Percentiles rank a stretch among this genome's conserved stretches.
Evolutionary conservation across 768 basidiomycete genomes (phyloP).

Genomic region (Dendrothele bispora): DNA sequence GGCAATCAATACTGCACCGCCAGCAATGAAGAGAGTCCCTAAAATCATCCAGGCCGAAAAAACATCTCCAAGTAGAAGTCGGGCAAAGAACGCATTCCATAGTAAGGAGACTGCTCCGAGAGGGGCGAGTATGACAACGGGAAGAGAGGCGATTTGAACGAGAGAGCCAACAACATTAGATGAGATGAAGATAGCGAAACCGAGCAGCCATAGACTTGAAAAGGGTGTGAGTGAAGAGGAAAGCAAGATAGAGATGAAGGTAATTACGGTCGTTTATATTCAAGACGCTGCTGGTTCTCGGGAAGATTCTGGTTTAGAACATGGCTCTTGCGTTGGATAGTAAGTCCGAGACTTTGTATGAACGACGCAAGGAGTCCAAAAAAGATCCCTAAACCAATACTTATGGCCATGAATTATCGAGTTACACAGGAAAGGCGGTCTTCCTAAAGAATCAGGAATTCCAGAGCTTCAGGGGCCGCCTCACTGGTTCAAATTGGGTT

Average conservation of each 20-base stretch:
- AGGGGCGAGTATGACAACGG: slow-evolving; percentile 92
- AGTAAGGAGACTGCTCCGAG: slow-evolving; percentile 90
- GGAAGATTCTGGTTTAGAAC: slow-evolving; percentile 77
- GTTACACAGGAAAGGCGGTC: too few species aligned
- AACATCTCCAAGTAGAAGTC: slow-evolving; percentile 78
- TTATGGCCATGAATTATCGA: too few species aligned
- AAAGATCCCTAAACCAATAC: slow-evolving; percentile 51
- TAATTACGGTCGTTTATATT: slow-evolving; percentile 77
- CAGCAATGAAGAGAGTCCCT: slow-evolving; percentile 86
- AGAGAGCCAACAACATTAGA: slow-evolving; percentile 88
- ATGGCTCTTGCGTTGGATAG: slow-evolving; percentile 93
- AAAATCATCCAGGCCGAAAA: slow-evolving; percentile 84
- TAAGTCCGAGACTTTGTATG: slow-evolving; percentile 88
- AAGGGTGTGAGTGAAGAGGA: slow-evolving; percentile 1
- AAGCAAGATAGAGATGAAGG: neutral
- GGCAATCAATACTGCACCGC: slow-evolving; percentile 86
- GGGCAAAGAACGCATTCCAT: slow-evolving; percentile 93
- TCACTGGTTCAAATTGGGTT: too few species aligned
- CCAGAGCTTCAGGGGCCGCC: too few species aligned
- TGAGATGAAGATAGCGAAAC: slow-evolving; percentile 83
- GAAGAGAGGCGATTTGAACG: slow-evolving; percentile 91
- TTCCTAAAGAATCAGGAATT: too few species aligned
- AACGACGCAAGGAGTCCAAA: slow-evolving; percentile 80
- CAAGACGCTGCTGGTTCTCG: slow-evolving; percentile 58
- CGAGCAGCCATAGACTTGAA: slow-evolving; percentile 79